A percentile compares a stretch with the other conserved stretches of the same genome.
Conservation (phyloP, 176 grass and related monocot genomes). For the Thalia dealbata region DNA sequence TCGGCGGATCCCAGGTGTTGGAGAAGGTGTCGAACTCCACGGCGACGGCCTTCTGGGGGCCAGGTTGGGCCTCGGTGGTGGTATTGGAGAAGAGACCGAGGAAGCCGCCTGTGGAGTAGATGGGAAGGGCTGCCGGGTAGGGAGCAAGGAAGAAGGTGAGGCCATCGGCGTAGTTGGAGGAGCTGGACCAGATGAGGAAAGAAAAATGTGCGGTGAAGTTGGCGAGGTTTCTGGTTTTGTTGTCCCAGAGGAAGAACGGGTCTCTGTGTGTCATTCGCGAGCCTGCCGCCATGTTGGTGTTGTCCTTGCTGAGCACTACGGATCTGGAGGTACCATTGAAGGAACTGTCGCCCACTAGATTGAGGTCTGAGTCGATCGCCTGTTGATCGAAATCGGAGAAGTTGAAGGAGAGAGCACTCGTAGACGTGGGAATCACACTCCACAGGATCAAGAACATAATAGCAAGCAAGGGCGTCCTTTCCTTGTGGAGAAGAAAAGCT, state of each 20-base stretch:
- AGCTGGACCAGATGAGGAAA: neutral
- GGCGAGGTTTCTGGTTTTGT: conserved; percentile 2
- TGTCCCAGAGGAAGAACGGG: conserved; percentile 16
- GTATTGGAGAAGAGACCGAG: conserved; percentile 23
- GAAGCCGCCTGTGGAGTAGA: neutral
- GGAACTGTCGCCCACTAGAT: neutral
- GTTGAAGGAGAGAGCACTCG: conserved; percentile 10
- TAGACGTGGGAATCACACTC: too few species aligned
- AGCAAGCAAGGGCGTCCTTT: too few species aligned
- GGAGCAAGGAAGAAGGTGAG: conserved; percentile 21
- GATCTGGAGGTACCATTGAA: neutral
- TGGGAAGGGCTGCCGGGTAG: neutral
- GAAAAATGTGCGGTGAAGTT: conserved; percentile 25
- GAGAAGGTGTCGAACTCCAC: conserved; percentile 27
- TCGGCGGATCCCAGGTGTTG: neutral
- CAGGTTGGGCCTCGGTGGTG: neutral
- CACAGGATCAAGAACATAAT: too few species aligned
- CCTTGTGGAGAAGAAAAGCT: too few species aligned
- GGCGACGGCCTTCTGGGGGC: conserved; percentile 7
- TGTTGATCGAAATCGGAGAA: conserved; percentile 19
- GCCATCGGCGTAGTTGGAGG: neutral
- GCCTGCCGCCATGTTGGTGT: neutral
- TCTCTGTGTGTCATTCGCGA: conserved; percentile 2
- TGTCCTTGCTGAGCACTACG: conserved; percentile 16
- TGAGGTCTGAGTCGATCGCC: neutral